Base-by-base conservation (phyloP, 2,329 filamentous ascomycete species). In the Aspergillus fijiensis region DNA sequence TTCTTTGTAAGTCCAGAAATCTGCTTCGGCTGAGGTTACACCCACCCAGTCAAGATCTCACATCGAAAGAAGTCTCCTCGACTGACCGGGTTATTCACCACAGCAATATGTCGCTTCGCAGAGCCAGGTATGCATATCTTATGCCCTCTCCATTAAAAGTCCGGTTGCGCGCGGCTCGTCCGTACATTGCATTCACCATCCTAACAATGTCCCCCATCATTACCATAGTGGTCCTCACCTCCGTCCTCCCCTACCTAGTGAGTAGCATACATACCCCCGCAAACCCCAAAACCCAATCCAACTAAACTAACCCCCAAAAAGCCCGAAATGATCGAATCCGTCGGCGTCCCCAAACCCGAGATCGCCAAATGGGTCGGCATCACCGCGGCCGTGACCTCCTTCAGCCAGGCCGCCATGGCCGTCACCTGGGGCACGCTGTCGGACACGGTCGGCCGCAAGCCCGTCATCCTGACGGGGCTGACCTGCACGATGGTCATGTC, bases 241-340 rank as follows among this genome's bases (percentile, higher is more conserved):
- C 88, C 25, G 86, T 91, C 64, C 88, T 88, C 62, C 89, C 89
- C 47, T 72, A 84, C 65, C 75, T 85, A 52, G 79, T 81, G 70
- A 62, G 72, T 63, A 57, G 51, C 23, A 35, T 54, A 39, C 33
- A 21, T 51, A 31, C 51, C 23, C 49, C 21, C 29, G 50, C 25
- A 33, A 51, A 58, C 23, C 31, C 47, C 48, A 42, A 2, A 31
- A 4, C 23, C 4, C 25, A 33, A 2, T 27, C 27, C 27, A 29
- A 7, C 27, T 31, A 9, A 16, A 52, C 25, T 51, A 19, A 54
- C 54, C 25, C 31, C 14, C 4, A 3, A 4, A 12, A 67, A 81
- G 64, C 90, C 90, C 11, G 90, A 93, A 76, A 95, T 96, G 90
- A 89, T 96, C 59, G 84, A 88, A 67, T 89, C 87, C 72, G 92